Conservation (phyloP, 2,329 filamentous ascomycete species). For the Trichoderma koningii region DNA sequence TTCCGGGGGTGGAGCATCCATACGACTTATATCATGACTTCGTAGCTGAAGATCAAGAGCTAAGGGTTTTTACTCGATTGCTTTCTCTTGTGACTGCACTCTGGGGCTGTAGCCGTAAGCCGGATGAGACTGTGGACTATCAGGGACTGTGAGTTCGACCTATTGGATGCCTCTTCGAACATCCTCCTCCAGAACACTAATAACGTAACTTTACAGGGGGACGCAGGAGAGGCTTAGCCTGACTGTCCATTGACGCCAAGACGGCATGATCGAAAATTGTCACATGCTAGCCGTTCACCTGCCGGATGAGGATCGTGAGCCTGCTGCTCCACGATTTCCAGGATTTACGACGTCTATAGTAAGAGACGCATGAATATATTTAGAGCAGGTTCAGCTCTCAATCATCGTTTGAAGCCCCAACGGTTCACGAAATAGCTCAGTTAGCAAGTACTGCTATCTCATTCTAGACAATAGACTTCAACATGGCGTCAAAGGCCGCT, state of each 20-base stretch:
- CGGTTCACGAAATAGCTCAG: too few species aligned
- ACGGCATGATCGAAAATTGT: background rate
- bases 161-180: too few species aligned
- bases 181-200: too few species aligned
- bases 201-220: too few species aligned
- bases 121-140: too few species aligned
- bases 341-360: background rate
- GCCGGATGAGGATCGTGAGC: background rate
- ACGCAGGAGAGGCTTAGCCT: too few species aligned
- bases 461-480: background rate
- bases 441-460: background rate
- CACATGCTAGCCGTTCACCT: background rate
- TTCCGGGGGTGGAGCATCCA: background rate
- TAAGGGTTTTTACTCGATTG: too few species aligned
- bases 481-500: constrained; percentile 9
- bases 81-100: too few species aligned
- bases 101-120: too few species aligned
- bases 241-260: background rate
- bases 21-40: background rate
- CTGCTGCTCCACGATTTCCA: background rate
- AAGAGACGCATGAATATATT: background rate
- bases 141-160: too few species aligned
- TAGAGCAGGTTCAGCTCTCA: background rate
- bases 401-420: too few species aligned
- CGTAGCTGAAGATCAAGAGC: too few species aligned